Base-by-base conservation (phyloP, 768 basidiomycete species). In the Favolaschia claudopus region DNA sequence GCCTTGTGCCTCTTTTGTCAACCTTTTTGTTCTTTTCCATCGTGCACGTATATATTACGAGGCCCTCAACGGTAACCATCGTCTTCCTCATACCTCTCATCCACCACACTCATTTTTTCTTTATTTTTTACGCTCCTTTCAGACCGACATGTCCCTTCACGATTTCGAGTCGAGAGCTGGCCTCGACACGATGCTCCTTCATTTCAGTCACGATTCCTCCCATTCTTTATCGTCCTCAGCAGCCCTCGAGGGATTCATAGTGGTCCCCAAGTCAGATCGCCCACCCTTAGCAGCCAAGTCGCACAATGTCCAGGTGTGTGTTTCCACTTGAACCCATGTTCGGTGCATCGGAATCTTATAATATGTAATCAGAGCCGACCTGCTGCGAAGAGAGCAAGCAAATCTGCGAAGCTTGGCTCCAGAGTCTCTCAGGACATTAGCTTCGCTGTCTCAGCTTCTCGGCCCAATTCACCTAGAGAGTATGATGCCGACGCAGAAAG, bases 91-190 rank as follows among this genome's bases (percentile, higher is more conserved):
- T 33, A 27, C 7, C 33, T 38, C 33, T 39, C 50, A n/a, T 12
- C 13, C 13, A n/a, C n/a, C 10, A 53, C 40, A 17, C 46, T 54
- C 52, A 43, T 50, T 61, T 44, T 44, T 33, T 49, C 42, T 45
- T 7, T 33, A 52, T 37, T 39, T 55, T n/a, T 62, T 56, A 53
- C 43, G n/a, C 37, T 48, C 42, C 17, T 66, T 60, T 37, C 47
- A 51, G 62, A 50, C 49, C 37, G 31, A 40, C 59, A 75, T 76
- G 74, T 71, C 74, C 56, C 72, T 72, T 58, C 71, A 78, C 51
- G 74, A 76, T 52, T 62, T 69, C 37, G 73, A 76, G 57, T 69
- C 77, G 76, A 77, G 77, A 71, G 77, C 77, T 74, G 77, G 77
- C 29, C 77, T 79, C 52, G 77, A 79, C 70, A 58, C 67, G 48